Percentiles rank a stretch among this genome's conserved stretches.
These are phyloP conservation scores for Wickerhamiella parazyma DNA, from an alignment of 805 yeast genomes.

Conservation along the genomic window DNA sequence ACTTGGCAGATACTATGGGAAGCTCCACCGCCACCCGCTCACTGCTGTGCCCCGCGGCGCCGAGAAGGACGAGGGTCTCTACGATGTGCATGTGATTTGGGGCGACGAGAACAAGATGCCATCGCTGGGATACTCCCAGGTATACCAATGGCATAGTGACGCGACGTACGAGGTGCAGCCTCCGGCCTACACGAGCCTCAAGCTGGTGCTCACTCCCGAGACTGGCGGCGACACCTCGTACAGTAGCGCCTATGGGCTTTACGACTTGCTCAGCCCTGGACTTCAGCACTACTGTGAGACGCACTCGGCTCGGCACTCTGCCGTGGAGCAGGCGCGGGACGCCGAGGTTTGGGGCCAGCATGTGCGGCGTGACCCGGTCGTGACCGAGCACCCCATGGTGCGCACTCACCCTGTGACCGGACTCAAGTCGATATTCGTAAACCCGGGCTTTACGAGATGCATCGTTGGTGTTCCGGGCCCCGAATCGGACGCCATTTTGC, in stretches of 20 bases:
- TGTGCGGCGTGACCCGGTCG: constrained; percentile 35
- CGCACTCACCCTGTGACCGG: constrained; percentile 57
- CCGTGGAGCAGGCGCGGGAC: constrained; percentile 26
- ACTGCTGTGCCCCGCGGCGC: constrained; percentile 26
- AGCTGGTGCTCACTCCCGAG: constrained; percentile 46
- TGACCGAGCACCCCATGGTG: constrained; percentile 45
- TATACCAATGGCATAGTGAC: constrained; percentile 53
- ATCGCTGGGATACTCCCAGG: constrained; percentile 19
- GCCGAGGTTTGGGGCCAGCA: constrained; percentile 35
- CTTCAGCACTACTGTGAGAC: constrained; percentile 36
- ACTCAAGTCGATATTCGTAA: constrained; percentile 43
- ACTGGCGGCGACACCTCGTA: constrained; percentile 45
- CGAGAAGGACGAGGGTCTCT: constrained; percentile 38
- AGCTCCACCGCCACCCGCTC: constrained; percentile 35
- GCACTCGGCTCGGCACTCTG: constrained; percentile 55
- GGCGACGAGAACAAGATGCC: constrained; percentile 18
- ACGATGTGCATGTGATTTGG: constrained; percentile 21
- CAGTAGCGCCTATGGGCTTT: constrained; percentile 41
- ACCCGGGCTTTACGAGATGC: constrained; percentile 46
- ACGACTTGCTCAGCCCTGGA: constrained; percentile 38
- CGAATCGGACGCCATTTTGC: constrained; percentile 49
- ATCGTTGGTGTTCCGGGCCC: constrained; percentile 61
- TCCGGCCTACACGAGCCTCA: constrained; percentile 55
- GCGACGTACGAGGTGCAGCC: constrained; percentile 65
- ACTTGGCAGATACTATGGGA: constrained; percentile 36